A percentile compares a stretch with the other conserved stretches of the same genome.
phyloP scores from a whole-genome alignment of 2,329 filamentous ascomycete species.

The Penicillium sclerotigenum region DNA sequence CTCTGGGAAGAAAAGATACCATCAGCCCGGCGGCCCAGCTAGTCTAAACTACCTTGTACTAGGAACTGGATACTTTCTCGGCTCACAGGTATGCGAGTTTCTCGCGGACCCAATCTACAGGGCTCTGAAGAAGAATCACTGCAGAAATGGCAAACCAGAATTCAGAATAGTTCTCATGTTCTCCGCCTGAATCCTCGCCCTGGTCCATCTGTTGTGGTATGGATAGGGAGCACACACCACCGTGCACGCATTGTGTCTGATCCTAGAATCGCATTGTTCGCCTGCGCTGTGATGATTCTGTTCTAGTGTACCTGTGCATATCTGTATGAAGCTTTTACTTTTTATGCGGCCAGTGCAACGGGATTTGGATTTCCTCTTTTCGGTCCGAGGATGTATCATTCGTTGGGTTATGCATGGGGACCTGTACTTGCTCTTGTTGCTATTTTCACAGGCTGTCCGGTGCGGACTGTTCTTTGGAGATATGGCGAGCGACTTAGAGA shows the following conservation, averaged over 20 bases:
- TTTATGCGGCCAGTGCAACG: constrained; percentile 48
- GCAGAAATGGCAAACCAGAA: constrained; percentile 45
- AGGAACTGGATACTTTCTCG: constrained; percentile 56
- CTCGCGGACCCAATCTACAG: neutral
- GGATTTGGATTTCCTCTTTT: constrained; percentile 54
- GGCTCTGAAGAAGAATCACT: neutral
- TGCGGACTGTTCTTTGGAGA: constrained; percentile 45
- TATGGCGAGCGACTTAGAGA: constrained; percentile 31
- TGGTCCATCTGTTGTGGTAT: constrained; percentile 51
- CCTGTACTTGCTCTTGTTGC: constrained; percentile 46
- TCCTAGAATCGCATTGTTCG: constrained; percentile 47
- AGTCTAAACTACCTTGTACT: constrained; percentile 59
- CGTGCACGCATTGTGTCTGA: constrained; percentile 50
- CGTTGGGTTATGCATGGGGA: constrained; percentile 38
- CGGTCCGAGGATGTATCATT: constrained; percentile 40
- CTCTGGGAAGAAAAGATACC: constrained; percentile 54
- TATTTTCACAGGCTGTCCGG: constrained; percentile 36
- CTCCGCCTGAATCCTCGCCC: constrained; percentile 48
- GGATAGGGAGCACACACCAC: constrained; percentile 49
- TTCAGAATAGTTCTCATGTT: constrained; percentile 58
- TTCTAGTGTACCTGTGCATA: constrained; percentile 38
- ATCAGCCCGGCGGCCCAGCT: constrained; percentile 50
- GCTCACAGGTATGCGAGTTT: constrained; percentile 37
- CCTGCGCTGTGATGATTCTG: constrained; percentile 38
- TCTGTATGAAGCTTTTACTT: constrained; percentile 40